These are phyloP conservation scores for Serendipita sp. DNA, from an alignment of 1,284 basidiomycete species.

Conservation along the genomic window DNA sequence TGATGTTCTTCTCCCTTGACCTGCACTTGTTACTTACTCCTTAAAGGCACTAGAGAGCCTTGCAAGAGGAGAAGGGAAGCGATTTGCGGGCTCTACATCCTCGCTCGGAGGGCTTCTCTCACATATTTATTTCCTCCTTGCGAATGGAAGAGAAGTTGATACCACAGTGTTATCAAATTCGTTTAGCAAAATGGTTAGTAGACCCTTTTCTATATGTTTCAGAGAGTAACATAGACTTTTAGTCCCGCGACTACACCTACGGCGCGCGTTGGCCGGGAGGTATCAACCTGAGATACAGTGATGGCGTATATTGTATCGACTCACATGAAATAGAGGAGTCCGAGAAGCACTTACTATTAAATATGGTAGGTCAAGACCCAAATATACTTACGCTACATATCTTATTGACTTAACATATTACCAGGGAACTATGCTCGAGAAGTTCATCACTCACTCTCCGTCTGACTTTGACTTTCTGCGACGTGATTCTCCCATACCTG, in stretches of 20 bases:
- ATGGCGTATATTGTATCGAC: conserved; percentile 72
- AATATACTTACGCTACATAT: not conserved
- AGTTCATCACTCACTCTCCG: conserved; percentile 61
- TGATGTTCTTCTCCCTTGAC: conserved; percentile 20
- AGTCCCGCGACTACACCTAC: conserved; percentile 58
- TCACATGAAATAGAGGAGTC: conserved; percentile 38
- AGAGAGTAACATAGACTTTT: not conserved
- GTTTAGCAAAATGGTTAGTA: too few relatives aligned
- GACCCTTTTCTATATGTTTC: too few relatives aligned
- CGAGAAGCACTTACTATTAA: conserved; percentile 62
- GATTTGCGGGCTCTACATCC: conserved; percentile 84
- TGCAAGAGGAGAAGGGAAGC: conserved; percentile 42
- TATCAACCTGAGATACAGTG: conserved; percentile 43
- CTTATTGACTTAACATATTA: conserved; percentile 8
- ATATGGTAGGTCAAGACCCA: conserved; percentile 42
- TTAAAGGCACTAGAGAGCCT: conserved; percentile 50
- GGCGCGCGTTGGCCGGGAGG: conserved; percentile 72
- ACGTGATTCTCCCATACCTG: conserved; percentile 27
- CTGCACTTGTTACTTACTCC: not conserved
- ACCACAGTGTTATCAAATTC: conserved; percentile 35
- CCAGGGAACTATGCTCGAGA: conserved; percentile 81
- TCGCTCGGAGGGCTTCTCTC: conserved; percentile 72
- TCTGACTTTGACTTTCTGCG: conserved; percentile 54
- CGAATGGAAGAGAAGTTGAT: conserved; percentile 48
- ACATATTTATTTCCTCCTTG: conserved; percentile 80